These are phyloP conservation scores for Yamadazyma philogaea DNA, from an alignment of 805 yeast genomes.

Conservation along the genomic window DNA sequence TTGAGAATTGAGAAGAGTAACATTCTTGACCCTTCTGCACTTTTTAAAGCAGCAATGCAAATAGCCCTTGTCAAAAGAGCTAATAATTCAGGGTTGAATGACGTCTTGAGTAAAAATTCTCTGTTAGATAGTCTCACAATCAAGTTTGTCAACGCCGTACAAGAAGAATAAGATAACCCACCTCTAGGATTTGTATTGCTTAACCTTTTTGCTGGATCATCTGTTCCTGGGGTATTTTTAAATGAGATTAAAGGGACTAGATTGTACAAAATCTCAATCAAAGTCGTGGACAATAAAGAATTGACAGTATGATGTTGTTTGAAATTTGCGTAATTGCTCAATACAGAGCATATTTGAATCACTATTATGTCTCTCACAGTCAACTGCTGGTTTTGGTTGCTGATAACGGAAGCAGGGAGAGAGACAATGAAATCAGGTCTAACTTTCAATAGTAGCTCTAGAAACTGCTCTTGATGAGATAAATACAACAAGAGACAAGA, in stretches of 20 bases:
- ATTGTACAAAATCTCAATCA: conserved; percentile 62
- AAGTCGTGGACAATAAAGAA: conserved; percentile 36
- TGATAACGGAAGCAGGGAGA: conserved; percentile 48
- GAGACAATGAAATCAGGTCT: conserved; percentile 43
- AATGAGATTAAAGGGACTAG: conserved; percentile 41
- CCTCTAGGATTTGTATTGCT: conserved; percentile 34
- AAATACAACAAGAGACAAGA: conserved; percentile 53
- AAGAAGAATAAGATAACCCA: conserved; percentile 52
- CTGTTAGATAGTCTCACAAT: conserved; percentile 36
- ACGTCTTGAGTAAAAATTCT: conserved; percentile 33
- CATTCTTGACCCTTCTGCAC: conserved; percentile 52
- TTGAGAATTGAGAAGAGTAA: conserved; percentile 49
- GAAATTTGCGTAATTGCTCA: conserved; percentile 20
- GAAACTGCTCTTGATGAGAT: conserved; percentile 37
- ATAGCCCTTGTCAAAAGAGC: conserved; percentile 59
- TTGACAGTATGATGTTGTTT: conserved; percentile 25
- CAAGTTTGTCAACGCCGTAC: conserved; percentile 44
- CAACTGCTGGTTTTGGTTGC: conserved; percentile 13
- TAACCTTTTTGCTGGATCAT: conserved; percentile 22
- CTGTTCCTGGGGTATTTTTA: conserved; percentile 13
- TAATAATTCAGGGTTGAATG: conserved; percentile 51
- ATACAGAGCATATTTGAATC: conserved; percentile 46
- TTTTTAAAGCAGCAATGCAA: conserved; percentile 48
- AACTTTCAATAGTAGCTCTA: conserved; percentile 43
- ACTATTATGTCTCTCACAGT: conserved; percentile 66